Base-by-base conservation (phyloP, 2,329 filamentous ascomycete species). In the Ophiosphaerella korrae region DNA sequence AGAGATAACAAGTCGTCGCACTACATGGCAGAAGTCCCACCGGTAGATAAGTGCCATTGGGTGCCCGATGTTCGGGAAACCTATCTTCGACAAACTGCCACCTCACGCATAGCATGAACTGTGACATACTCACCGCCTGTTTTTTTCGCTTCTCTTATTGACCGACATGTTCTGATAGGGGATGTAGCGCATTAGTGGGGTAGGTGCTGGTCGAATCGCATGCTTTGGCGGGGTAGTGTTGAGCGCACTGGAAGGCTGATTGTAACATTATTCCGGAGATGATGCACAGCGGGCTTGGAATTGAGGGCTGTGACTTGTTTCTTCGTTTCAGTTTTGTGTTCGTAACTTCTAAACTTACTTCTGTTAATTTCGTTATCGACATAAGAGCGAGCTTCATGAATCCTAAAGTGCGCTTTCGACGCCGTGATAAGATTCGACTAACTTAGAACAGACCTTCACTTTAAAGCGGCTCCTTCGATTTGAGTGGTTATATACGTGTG, bases 181-280 rank as follows among this genome's bases (percentile, higher is more conserved):
- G 11, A 41, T 18, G 12, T 18, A 31, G 32, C 36, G 42, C 42
- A 44, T 44, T 44, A 44, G 42, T 29, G 42, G 13, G 48, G 48
- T 34, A 39, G 38, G 31, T 35, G 12, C 43, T 46, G 37, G 48
- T 46, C 48, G 48, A 51, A 51, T 51, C 37, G 44, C 29, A 21
- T 24, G 39, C 16, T 13, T 21, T 38, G 21, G 48, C 48, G 48
- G 48, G 48, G 48, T 51, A 51, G 31, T 21, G 12, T 12, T 24
- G 24, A 14, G 36, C 42, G 43, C 21, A 31, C 42, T 18, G 24
- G 33, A 16, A n/a, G 12, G 34, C 33, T 34, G 21, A 38, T 38
- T 51, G 43, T 42, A 18, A 35, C 38, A 46, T 36, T 40, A 21
- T 18, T 50, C 42, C 48, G 43, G 43, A 39, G 38, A 51, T 51